Conservation (phyloP, 179 eudicot species). For the Gypsophila paniculata region DNA sequence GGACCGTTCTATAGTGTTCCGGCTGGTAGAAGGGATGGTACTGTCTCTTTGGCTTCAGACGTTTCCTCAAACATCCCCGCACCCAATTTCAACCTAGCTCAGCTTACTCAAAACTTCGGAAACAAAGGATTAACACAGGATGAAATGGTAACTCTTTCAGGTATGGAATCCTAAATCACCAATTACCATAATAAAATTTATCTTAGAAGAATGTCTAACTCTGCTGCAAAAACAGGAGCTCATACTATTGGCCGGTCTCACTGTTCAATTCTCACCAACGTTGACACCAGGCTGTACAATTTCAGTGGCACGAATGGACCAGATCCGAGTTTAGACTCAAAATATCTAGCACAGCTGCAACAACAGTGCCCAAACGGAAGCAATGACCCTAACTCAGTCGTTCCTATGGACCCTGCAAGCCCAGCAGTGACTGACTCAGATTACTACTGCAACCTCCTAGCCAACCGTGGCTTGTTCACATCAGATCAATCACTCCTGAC, state of each 20-base stretch:
- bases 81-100: slow-evolving; percentile 2
- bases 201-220: background rate
- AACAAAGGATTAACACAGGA: slow-evolving; percentile 12
- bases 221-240: slow-evolving; percentile 44
- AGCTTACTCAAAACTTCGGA: slow-evolving; percentile 10
- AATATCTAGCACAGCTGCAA: slow-evolving; percentile 46
- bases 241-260: slow-evolving; percentile 80
- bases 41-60: background rate
- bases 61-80: background rate
- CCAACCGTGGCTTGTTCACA: slow-evolving; percentile 55
- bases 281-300: slow-evolving; percentile 45
- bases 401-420: slow-evolving; percentile 64
- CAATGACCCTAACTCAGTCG: slow-evolving; percentile 36
- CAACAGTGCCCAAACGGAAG: slow-evolving; percentile 59
- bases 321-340: slow-evolving; percentile 52
- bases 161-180: background rate
- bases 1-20: slow-evolving; percentile 12
- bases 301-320: slow-evolving; percentile 45
- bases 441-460: slow-evolving; percentile 48
- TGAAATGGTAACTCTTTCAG: slow-evolving; percentile 20
- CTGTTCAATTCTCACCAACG: slow-evolving; percentile 49
- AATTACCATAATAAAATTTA: background rate
- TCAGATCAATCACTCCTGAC: slow-evolving; percentile 68
- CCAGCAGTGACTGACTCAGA: slow-evolving; percentile 40
- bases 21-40: slow-evolving; percentile 15